A percentile compares a stretch with the other conserved stretches of the same genome.
phyloP scores from a whole-genome alignment of 768 basidiomycete genomes.

The Clavaria fumosa region DNA sequence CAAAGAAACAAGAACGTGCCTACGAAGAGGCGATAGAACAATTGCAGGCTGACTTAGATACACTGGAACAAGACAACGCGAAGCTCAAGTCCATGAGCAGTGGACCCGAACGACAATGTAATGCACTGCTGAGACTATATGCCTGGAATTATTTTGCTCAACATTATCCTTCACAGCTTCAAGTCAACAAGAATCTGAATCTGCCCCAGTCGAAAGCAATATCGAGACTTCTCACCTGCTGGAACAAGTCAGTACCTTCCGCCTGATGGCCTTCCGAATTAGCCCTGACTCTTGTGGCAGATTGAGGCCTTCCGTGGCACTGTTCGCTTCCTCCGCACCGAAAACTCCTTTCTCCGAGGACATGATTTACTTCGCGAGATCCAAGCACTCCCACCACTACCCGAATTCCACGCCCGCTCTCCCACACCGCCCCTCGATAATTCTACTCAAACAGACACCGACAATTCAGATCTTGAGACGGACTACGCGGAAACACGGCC shows the following conservation, averaged over 20 bases:
- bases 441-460: constrained; percentile 52
- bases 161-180: constrained; percentile 17
- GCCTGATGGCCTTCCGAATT: constrained; percentile 2
- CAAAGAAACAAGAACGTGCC: constrained; percentile 74
- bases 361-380: constrained; percentile 82
- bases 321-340: constrained; percentile 81
- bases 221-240: constrained; percentile 78
- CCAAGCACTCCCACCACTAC: constrained; percentile 53
- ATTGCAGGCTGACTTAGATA: constrained; percentile 76
- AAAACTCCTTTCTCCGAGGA: constrained; percentile 88
- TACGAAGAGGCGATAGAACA: constrained; percentile 93
- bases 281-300: constrained; percentile 21
- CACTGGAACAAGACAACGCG: constrained; percentile 74
- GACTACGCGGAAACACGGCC: constrained; percentile 13
- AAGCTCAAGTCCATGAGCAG: constrained; percentile 59
- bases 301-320: constrained; percentile 86
- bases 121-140: constrained; percentile 14
- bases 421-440: constrained; percentile 56
- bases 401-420: constrained; percentile 28
- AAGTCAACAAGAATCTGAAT: constrained; percentile 46
- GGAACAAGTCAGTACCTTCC: constrained; percentile 49
- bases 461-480: constrained; percentile 38
- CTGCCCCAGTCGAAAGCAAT: constrained; percentile 56
- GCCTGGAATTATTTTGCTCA: constrained; percentile 1
- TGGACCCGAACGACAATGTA: constrained; percentile 61